phyloP scores from a whole-genome alignment of 805 yeast genomes.

The Brettanomyces naardenensis region DNA sequence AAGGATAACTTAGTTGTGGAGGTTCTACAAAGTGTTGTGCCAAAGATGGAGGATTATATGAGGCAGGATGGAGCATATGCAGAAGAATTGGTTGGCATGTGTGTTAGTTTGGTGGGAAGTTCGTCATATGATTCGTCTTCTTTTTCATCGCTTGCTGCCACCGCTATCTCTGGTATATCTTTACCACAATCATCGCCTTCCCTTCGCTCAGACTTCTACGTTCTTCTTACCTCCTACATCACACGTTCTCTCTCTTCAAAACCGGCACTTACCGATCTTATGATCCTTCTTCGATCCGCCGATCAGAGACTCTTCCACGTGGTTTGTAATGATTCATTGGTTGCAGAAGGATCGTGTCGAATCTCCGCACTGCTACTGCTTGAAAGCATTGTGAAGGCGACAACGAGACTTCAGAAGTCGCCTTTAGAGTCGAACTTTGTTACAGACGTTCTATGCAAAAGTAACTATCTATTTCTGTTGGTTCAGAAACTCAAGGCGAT shows the following conservation, averaged over 20 bases:
- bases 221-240: slow-evolving; percentile 60
- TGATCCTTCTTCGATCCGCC: slow-evolving; percentile 49
- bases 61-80: slow-evolving; percentile 60
- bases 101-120: slow-evolving; percentile 44
- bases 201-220: slow-evolving; percentile 74
- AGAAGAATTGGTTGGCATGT: slow-evolving; percentile 67
- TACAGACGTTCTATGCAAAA: slow-evolving; percentile 51
- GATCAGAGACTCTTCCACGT: slow-evolving; percentile 54
- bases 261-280: slow-evolving; percentile 36
- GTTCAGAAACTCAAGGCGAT: slow-evolving; percentile 61
- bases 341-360: slow-evolving; percentile 70
- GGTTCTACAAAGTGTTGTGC: slow-evolving; percentile 66
- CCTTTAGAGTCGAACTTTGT: slow-evolving; percentile 49
- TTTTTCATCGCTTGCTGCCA: slow-evolving; percentile 29
- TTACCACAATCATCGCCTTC: slow-evolving; percentile 60
- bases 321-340: slow-evolving; percentile 69
- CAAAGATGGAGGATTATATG: slow-evolving; percentile 68
- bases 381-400: slow-evolving; percentile 34
- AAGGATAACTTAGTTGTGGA: slow-evolving; percentile 63
- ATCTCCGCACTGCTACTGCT: slow-evolving; percentile 70
- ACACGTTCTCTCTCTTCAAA: slow-evolving; percentile 38
- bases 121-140: slow-evolving; percentile 47
- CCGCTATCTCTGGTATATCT: slow-evolving; percentile 66
- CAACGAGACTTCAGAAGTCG: slow-evolving; percentile 41
- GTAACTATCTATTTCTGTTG: slow-evolving; percentile 57